Conservation (phyloP, 176 grass and related monocot species). For the Sorghum bicolor region DNA sequence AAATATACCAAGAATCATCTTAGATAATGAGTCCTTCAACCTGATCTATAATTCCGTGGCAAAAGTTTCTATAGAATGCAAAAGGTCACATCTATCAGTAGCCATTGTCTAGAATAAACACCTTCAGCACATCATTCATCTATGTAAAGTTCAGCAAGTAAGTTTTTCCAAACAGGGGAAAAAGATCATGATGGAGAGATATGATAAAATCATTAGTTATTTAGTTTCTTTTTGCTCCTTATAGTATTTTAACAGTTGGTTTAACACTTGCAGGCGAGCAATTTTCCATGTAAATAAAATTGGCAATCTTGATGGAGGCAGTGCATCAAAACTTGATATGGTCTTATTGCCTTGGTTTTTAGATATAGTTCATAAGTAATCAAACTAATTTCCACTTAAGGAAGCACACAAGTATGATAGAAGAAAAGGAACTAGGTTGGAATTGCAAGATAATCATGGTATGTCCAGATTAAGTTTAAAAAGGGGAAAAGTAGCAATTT, state of each 20-base stretch:
- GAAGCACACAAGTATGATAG: neutral
- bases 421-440: neutral
- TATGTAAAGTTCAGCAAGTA: neutral
- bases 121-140: neutral
- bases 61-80: neutral
- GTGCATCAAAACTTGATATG: neutral
- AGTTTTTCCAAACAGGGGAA: neutral
- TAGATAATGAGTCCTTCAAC: neutral
- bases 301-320: neutral
- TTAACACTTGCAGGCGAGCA: slow-evolving; percentile 2
- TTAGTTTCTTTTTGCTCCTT: neutral
- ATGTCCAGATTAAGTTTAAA: neutral
- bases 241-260: neutral
- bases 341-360: neutral
- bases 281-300: neutral
- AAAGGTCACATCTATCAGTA: neutral
- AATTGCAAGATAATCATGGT: neutral
- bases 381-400: neutral
- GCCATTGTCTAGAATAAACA: neutral
- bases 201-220: neutral
- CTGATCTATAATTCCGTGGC: neutral
- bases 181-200: neutral
- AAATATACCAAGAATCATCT: neutral
- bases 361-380: neutral
- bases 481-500: neutral